phyloP scores from a whole-genome alignment of 257 asterid genomes.

The Schizonepeta tenuifolia region DNA sequence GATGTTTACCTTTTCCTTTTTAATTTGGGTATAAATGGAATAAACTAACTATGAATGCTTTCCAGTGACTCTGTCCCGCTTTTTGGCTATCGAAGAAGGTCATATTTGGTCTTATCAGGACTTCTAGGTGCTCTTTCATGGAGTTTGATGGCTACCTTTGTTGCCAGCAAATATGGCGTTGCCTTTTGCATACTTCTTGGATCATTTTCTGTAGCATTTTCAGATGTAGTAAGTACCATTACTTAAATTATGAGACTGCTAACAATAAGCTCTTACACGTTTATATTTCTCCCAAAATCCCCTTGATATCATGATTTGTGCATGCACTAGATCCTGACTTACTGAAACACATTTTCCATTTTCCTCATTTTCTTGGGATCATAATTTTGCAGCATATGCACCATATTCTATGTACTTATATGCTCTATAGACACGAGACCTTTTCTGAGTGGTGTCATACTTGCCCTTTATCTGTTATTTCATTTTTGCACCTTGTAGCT shows the following conservation, averaged over 20 bases:
- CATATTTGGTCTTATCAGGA: constrained; percentile 90
- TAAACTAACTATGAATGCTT: neutral
- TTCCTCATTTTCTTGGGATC: neutral
- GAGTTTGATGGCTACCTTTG: constrained; percentile 84
- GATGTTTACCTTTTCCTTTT: constrained; percentile 21
- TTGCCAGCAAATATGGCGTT: constrained; percentile 77
- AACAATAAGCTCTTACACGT: neutral
- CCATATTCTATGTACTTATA: neutral
- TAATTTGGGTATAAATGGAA: neutral
- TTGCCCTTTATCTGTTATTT: constrained; percentile 17
- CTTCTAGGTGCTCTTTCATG: constrained; percentile 92
- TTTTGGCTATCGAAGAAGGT: constrained; percentile 92
- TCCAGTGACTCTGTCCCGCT: constrained; percentile 85
- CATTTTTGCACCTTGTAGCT: constrained; percentile 25
- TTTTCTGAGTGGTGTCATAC: constrained; percentile 19
- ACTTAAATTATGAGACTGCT: constrained; percentile 17
- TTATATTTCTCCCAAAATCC: neutral
- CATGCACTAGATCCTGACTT: constrained; percentile 1
- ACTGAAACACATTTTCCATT: neutral
- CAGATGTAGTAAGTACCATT: constrained; percentile 74
- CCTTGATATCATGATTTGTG: neutral
- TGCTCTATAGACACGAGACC: neutral
- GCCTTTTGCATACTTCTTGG: constrained; percentile 83
- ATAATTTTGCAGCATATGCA: constrained; percentile 1
- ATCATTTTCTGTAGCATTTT: constrained; percentile 88